phyloP scores from a whole-genome alignment of 495 filamentous ascomycete species.

The Lasiosphaeria ovina region DNA sequence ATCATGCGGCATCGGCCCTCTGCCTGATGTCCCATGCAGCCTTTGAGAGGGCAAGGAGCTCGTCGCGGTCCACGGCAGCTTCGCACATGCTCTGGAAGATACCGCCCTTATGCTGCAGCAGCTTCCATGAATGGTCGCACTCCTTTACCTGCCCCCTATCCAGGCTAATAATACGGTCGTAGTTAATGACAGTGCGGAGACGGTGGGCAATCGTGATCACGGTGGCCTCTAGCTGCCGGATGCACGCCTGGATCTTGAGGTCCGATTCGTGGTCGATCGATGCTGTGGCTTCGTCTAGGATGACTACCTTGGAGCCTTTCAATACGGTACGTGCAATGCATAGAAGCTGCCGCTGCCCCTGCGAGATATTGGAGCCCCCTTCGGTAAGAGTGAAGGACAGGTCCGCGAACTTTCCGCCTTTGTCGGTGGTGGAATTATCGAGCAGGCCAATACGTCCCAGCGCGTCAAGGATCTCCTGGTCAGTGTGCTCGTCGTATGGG shows the following conservation, averaged over 20 bases:
- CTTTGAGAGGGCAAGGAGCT: slow-evolving; percentile 14
- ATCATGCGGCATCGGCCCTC: no score
- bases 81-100: slow-evolving; percentile 16
- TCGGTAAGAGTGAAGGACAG: slow-evolving; percentile 11
- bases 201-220: slow-evolving; percentile 20
- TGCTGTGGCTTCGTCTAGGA: slow-evolving; percentile 21
- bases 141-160: slow-evolving; percentile 11
- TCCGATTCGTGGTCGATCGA: slow-evolving; percentile 17
- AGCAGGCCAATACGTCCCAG: slow-evolving; percentile 11
- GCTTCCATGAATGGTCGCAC: slow-evolving; percentile 16
- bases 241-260: slow-evolving; percentile 15
- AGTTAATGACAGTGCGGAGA: slow-evolving; percentile 18
- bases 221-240: slow-evolving; percentile 14
- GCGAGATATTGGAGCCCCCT: slow-evolving; percentile 18
- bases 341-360: slow-evolving; percentile 19
- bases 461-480: slow-evolving; percentile 28
- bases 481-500: slow-evolving; percentile 49
- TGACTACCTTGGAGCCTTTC: slow-evolving; percentile 12
- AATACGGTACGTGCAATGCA: slow-evolving; percentile 19
- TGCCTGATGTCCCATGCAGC: slow-evolving; percentile 18
- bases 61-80: slow-evolving; percentile 8
- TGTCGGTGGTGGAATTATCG: slow-evolving; percentile 8
- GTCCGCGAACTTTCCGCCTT: slow-evolving; percentile 16
- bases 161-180: slow-evolving; percentile 14
- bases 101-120: slow-evolving; percentile 13